Percentiles rank a stretch among this genome's conserved stretches.
phyloP scores from a whole-genome alignment of 257 asterid species.

The Solanum ossicruentum region DNA sequence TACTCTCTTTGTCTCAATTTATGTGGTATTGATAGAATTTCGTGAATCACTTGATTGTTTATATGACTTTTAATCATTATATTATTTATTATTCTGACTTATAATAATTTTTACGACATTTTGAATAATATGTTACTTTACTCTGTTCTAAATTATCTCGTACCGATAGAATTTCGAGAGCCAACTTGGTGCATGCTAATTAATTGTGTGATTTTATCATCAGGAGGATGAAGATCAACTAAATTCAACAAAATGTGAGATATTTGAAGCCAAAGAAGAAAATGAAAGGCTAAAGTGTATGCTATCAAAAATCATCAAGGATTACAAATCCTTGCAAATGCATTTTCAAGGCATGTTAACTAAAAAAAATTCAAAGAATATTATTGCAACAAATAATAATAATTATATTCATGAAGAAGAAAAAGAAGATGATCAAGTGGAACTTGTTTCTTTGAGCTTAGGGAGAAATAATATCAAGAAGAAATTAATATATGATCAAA shows the following conservation, averaged over 20 bases:
- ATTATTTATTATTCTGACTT: no score
- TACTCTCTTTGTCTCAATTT: no score
- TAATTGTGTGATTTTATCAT: neutral
- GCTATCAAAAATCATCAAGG: conserved; percentile 17
- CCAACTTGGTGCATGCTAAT: neutral
- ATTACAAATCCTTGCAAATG: conserved; percentile 20
- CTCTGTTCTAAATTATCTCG: no score
- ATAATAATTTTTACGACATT: no score
- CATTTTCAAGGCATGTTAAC: conserved; percentile 7
- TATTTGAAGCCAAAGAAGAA: conserved; percentile 34
- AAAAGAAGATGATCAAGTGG: conserved; percentile 4
- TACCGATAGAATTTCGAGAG: no score
- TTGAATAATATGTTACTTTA: no score
- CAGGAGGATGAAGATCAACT: conserved; percentile 19
- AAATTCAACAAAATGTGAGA: conserved; percentile 15
- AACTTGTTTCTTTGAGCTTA: conserved; percentile 27
- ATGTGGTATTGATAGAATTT: no score
- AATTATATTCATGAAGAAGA: neutral
- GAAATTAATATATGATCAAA: neutral
- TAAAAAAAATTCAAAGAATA: neutral
- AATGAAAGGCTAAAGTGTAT: conserved; percentile 18
- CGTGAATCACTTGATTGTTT: no score
- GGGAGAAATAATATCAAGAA: conserved; percentile 13
- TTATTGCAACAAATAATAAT: neutral
- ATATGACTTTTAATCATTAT: no score